Percentiles rank a stretch among this genome's conserved stretches.
These are phyloP conservation scores for Yamadazyma conglobata DNA, from an alignment of 1,139 yeast genomes.

Conservation along the genomic window DNA sequence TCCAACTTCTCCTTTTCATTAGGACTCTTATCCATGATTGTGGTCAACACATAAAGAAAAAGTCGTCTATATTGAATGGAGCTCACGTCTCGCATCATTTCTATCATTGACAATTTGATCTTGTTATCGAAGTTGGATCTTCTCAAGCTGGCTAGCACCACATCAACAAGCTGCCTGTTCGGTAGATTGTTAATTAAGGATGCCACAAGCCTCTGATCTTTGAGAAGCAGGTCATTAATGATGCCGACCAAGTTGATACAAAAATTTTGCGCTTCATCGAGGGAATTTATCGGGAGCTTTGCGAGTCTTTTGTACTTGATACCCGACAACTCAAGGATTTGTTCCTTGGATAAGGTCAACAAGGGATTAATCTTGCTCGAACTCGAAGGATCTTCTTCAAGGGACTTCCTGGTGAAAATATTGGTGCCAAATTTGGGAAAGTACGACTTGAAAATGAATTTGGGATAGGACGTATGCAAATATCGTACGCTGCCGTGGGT, in stretches of 20 bases:
- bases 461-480: neutral
- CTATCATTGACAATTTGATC: constrained; percentile 28
- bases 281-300: constrained; percentile 21
- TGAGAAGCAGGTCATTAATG: constrained; percentile 25
- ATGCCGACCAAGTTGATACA: constrained; percentile 30
- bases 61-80: constrained; percentile 15
- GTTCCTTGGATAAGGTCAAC: constrained; percentile 24
- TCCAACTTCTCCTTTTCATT: constrained; percentile 16
- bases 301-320: constrained; percentile 25
- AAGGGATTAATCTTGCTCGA: constrained; percentile 34
- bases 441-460: constrained; percentile 1
- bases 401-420: constrained; percentile 11
- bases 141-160: constrained; percentile 11
- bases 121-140: constrained; percentile 17
- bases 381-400: constrained; percentile 5
- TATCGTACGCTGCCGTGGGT: neutral
- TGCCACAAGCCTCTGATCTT: constrained; percentile 24
- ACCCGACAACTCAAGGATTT: constrained; percentile 21
- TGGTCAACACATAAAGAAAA: constrained; percentile 21
- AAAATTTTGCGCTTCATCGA: constrained; percentile 28
- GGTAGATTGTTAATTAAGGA: constrained; percentile 18
- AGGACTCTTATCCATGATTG: constrained; percentile 15
- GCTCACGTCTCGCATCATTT: constrained; percentile 24
- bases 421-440: constrained; percentile 12
- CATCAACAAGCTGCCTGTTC: constrained; percentile 14